Conservation (phyloP, 2,329 filamentous ascomycete genomes). For the Claviceps fusiformis region DNA sequence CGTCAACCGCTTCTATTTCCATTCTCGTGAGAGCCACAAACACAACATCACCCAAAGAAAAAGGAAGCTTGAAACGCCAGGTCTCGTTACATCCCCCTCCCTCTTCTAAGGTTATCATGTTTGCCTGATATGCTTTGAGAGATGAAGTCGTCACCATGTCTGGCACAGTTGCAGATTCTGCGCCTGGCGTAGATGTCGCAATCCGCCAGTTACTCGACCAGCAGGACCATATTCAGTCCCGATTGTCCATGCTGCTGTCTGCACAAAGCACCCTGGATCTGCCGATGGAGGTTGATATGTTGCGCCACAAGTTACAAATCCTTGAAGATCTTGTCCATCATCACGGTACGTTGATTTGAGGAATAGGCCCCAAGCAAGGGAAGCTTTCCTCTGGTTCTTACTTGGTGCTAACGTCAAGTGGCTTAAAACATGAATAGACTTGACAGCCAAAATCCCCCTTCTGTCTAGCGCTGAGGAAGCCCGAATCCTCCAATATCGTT, state of each 20-base stretch:
- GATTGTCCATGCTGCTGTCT: slow-evolving; percentile 33
- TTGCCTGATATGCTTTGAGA: slow-evolving; percentile 2
- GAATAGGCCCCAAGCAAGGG: not conserved
- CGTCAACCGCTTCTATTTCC: not conserved
- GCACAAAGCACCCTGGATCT: slow-evolving; percentile 33
- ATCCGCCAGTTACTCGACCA: slow-evolving; percentile 32
- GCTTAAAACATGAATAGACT: slow-evolving; percentile 10
- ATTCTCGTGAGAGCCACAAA: not conserved
- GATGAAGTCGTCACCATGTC: slow-evolving; percentile 6
- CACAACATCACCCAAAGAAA: not conserved
- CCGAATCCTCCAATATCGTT: slow-evolving; percentile 41
- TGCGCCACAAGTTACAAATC: slow-evolving; percentile 39
- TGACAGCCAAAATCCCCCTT: slow-evolving; percentile 23
- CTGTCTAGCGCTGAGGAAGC: slow-evolving; percentile 45
- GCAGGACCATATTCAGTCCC: slow-evolving; percentile 39
- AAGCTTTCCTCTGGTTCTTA: too few species aligned
- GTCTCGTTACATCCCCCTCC: not conserved
- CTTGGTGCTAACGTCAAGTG: slow-evolving; percentile 2
- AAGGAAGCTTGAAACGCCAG: not conserved
- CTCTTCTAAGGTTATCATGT: not conserved
- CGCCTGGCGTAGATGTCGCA: slow-evolving; percentile 16
- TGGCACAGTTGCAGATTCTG: slow-evolving; percentile 4
- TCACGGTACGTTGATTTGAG: slow-evolving; percentile 27
- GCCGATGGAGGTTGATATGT: slow-evolving; percentile 37
- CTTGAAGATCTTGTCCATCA: slow-evolving; percentile 34